These are phyloP conservation scores for Hymenoscyphus fructigenus DNA, from an alignment of 2,329 filamentous ascomycete genomes.

Conservation along the genomic window DNA sequence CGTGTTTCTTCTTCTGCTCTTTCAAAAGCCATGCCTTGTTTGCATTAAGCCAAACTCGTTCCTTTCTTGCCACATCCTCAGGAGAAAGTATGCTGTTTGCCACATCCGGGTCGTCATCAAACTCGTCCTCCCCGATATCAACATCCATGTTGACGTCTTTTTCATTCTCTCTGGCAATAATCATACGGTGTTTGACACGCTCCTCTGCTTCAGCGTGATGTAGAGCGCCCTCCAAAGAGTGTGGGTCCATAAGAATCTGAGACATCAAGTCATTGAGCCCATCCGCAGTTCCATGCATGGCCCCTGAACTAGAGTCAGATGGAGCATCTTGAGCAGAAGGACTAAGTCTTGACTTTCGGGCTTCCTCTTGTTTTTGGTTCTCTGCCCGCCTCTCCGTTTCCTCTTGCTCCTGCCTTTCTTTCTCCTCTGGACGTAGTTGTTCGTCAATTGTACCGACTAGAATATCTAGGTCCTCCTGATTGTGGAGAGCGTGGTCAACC, in stretches of 20 bases:
- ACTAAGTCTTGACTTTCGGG: background rate
- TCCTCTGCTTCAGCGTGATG: conserved; percentile 58
- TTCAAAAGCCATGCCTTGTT: conserved; percentile 91
- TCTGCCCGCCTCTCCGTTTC: background rate
- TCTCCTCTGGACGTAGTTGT: background rate
- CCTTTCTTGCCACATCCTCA: conserved; percentile 77
- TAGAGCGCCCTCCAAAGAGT: conserved; percentile 55
- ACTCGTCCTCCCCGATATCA: conserved; percentile 76
- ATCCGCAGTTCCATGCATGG: conserved; percentile 46
- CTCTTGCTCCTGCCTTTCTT: background rate
- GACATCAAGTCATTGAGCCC: conserved; percentile 70
- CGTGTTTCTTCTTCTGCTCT: conserved; percentile 80
- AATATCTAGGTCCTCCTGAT: background rate
- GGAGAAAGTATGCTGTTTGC: conserved; percentile 72
- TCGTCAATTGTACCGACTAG: background rate
- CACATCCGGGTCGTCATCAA: conserved; percentile 87
- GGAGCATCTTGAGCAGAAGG: background rate
- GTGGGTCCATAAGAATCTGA: conserved; percentile 64
- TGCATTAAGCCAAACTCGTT: conserved; percentile 89
- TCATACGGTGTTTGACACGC: conserved; percentile 52
- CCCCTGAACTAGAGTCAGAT: background rate
- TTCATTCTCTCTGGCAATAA: conserved; percentile 42
- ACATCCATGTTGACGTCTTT: conserved; percentile 56
- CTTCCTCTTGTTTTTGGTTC: background rate
- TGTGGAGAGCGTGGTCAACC: background rate